phyloP scores from a whole-genome alignment of 2,329 filamentous ascomycete species.

The Purpureocillium takamizusanense region DNA sequence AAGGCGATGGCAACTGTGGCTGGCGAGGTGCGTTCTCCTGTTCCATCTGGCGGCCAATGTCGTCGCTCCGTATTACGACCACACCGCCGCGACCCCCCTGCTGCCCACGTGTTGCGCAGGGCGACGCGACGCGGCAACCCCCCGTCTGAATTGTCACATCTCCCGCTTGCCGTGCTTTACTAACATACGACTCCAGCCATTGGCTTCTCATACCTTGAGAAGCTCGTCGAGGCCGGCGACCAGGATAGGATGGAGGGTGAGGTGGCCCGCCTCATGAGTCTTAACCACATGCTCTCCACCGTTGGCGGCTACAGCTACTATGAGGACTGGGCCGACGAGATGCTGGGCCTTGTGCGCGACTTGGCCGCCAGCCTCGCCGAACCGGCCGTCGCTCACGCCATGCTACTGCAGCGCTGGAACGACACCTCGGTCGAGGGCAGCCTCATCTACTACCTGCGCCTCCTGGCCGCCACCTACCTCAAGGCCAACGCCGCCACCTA shows the following conservation, averaged over 20 bases:
- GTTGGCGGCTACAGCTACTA: constrained; percentile 63
- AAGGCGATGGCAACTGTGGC: constrained; percentile 92
- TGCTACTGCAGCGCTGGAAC: constrained; percentile 65
- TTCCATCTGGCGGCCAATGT: neutral
- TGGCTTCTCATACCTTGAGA: constrained; percentile 89
- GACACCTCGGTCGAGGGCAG: constrained; percentile 55
- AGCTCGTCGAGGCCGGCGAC: constrained; percentile 61
- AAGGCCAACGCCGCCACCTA: constrained; percentile 64
- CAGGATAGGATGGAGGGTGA: constrained; percentile 59
- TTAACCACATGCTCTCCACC: constrained; percentile 61
- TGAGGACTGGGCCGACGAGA: constrained; percentile 77
- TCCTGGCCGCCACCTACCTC: constrained; percentile 78
- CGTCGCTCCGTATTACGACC: neutral
- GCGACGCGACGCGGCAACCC: too few relatives aligned
- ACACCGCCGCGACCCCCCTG: constrained; percentile 1
- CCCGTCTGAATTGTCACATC: neutral
- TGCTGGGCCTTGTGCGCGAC: constrained; percentile 56
- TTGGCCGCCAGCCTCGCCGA: constrained; percentile 52
- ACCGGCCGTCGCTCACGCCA: constrained; percentile 42
- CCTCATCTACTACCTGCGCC: constrained; percentile 77
- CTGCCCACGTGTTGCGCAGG: neutral
- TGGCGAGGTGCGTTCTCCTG: constrained; percentile 72
- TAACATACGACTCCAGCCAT: constrained; percentile 52
- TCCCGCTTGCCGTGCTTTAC: neutral
- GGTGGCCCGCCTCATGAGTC: constrained; percentile 58